Evolutionary conservation across 2,329 filamentous ascomycete species (phyloP).

Genomic region (Exophiala calicioides): DNA sequence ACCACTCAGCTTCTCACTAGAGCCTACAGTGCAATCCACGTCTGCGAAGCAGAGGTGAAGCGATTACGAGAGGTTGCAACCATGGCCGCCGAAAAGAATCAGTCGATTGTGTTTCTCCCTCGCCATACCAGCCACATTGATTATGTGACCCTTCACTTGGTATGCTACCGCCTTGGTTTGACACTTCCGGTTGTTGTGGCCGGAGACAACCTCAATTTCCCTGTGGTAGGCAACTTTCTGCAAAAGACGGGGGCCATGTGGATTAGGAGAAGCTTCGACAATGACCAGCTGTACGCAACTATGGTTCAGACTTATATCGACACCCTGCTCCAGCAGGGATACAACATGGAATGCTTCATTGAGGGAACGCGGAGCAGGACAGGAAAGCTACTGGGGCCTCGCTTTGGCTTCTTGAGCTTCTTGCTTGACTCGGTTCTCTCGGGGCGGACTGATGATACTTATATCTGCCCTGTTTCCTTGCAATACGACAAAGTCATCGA

Average conservation of each 20-base stretch:
- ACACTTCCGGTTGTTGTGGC: conserved; percentile 89
- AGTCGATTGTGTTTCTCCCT: conserved; percentile 93
- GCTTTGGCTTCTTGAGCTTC: conserved; percentile 93
- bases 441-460: conserved; percentile 82
- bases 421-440: conserved; percentile 87
- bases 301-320: conserved; percentile 97
- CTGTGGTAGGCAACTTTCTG: conserved; percentile 81
- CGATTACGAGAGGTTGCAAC: conserved; percentile 79
- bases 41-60: conserved; percentile 90
- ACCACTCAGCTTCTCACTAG: conserved; percentile 83
- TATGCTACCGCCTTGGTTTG: conserved; percentile 90
- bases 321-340: conserved; percentile 83
- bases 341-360: conserved; percentile 96
- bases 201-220: conserved; percentile 95
- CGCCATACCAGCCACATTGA: conserved; percentile 95
- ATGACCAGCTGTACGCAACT: conserved; percentile 85
- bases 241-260: conserved; percentile 73
- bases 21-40: conserved; percentile 94
- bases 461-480: conserved; percentile 93
- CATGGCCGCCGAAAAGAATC: conserved; percentile 79
- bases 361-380: conserved; percentile 92
- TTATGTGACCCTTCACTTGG: conserved; percentile 90
- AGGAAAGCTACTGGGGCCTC: conserved; percentile 88
- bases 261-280: conserved; percentile 86
- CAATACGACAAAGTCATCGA: conserved; percentile 99